Percentiles rank a stretch among this genome's conserved stretches.
These are phyloP conservation scores for Meredithiella fracta DNA, from an alignment of 2,329 filamentous ascomycete species.

Conservation along the genomic window DNA sequence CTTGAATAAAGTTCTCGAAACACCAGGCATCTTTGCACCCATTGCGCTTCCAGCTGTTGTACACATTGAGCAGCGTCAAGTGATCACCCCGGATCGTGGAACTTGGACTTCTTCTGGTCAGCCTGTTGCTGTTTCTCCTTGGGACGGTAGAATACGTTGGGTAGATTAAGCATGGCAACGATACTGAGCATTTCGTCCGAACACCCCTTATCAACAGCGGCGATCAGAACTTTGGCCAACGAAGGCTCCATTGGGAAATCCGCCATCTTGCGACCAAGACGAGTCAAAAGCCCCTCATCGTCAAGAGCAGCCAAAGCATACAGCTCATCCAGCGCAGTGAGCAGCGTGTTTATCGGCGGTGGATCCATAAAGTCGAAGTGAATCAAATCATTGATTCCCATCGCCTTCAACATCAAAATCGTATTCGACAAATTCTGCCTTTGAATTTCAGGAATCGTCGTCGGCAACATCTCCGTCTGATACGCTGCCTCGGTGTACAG, in stretches of 20 bases:
- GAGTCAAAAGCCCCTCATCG: slow-evolving; percentile 84
- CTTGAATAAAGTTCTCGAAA: slow-evolving; percentile 95
- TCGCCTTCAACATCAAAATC: slow-evolving; percentile 94
- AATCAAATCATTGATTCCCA: slow-evolving; percentile 95
- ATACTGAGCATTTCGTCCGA: slow-evolving; percentile 90
- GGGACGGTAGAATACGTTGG: slow-evolving; percentile 80
- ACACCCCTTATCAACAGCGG: slow-evolving; percentile 71
- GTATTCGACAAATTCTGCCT: slow-evolving; percentile 82
- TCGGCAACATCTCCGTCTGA: slow-evolving; percentile 92
- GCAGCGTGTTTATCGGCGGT: slow-evolving; percentile 92
- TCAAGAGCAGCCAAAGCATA: slow-evolving; percentile 85
- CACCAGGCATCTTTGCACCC: slow-evolving; percentile 81
- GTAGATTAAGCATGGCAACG: slow-evolving; percentile 81
- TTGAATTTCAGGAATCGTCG: slow-evolving; percentile 91
- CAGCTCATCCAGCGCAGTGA: slow-evolving; percentile 86
- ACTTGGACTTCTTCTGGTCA: slow-evolving; percentile 94
- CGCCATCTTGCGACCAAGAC: slow-evolving; percentile 89
- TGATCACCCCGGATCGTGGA: slow-evolving; percentile 94
- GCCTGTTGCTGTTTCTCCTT: slow-evolving; percentile 95
- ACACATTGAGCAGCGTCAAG: slow-evolving; percentile 86
- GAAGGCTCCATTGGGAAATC: slow-evolving; percentile 97
- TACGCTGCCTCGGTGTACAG: slow-evolving; percentile 91
- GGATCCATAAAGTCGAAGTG: slow-evolving; percentile 99
- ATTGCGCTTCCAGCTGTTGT: slow-evolving; percentile 86
- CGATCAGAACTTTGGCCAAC: slow-evolving; percentile 78